Base-by-base conservation (phyloP, 257 asterid genomes). In the Capsicum baccatum region DNA sequence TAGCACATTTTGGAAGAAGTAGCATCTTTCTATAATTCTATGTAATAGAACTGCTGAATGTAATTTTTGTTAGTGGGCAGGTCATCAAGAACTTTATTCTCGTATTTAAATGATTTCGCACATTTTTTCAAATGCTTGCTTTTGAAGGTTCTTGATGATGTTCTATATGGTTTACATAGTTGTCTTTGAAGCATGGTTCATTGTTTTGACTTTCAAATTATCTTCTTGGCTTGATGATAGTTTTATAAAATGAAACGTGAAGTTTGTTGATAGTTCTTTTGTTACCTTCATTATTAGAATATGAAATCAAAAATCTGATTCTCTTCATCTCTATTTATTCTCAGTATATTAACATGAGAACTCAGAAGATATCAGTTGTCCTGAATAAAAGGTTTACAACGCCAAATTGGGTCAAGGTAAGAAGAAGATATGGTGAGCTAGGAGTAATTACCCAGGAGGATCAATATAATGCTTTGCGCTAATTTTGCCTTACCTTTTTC, bases 361-460 rank as follows among this genome's bases (percentile, higher is more conserved):
- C 94, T 67, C 97, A 89, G 83, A 96, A 88, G 86, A 90, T 94
- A 90, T 92, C 98, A 73, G 89, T 91, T 88, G 90, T 96, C 83
- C 83, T 94, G 89, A 94, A 89, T 88, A 96, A 90, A 92, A 92
- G 99, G 92, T 93, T 96, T 87, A 90, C 95, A 69, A 91, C 99
- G 35, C 99, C 98, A 62, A 94, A 96, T 88, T 96, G 99, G 99
- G 87, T 93, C 85, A 96, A 93, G 97, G 99, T 96, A 83, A 82
- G 94, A 85, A 82, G 26, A 47, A 70, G 50, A 54, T 33, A 54
- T 5, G 10, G 9, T 54, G 82, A 78, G 82, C 66, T 52, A 15
- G 52, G 64, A 54, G 82, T 78, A 55, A 26, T 78, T 54, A 54
- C 33, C 50, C 66, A 9, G 54, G 64, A 35, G 26, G 66, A 14